Evolutionary conservation across 495 filamentous ascomycete species (phyloP).

Genomic region (Tuber indicum): DNA sequence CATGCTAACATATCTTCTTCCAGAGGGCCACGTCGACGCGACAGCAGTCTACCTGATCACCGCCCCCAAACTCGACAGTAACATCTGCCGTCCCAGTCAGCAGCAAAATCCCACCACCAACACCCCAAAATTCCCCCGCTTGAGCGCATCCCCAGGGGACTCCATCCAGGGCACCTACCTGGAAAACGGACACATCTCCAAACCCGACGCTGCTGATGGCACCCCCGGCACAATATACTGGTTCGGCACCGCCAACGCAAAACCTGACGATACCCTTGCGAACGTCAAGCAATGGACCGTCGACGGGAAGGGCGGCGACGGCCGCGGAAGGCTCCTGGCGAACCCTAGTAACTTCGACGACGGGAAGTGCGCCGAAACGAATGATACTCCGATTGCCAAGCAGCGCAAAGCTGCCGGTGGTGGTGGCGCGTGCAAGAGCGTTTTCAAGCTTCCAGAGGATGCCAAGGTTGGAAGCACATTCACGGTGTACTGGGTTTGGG

Average conservation of each 20-base stretch:
- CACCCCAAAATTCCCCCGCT: slow-evolving; percentile 14
- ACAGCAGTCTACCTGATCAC: slow-evolving; percentile 14
- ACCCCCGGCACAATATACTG: slow-evolving; percentile 30
- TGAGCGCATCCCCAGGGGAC: slow-evolving; percentile 30
- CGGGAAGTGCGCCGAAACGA: slow-evolving; percentile 30
- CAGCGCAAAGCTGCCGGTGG: slow-evolving; percentile 10
- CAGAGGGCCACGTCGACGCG: slow-evolving; percentile 12
- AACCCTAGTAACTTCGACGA: slow-evolving; percentile 30
- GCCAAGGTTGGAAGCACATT: slow-evolving; percentile 18
- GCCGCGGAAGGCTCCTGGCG: slow-evolving; percentile 18
- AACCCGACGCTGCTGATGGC: slow-evolving; percentile 6
- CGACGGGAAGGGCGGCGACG: slow-evolving; percentile 23
- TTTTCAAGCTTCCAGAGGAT: slow-evolving; percentile 31
- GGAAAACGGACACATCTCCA: slow-evolving; percentile 39
- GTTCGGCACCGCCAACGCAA: slow-evolving; percentile 28
- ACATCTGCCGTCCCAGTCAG: slow-evolving; percentile 7
- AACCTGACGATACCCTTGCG: slow-evolving; percentile 18
- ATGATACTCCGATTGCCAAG: slow-evolving; percentile 7
- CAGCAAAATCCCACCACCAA: slow-evolving; percentile 12
- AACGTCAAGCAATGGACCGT: slow-evolving; percentile 27
- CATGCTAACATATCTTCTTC: slow-evolving; percentile 8
- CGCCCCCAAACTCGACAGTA: slow-evolving; percentile 7
- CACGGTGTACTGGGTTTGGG: slow-evolving; percentile 41
- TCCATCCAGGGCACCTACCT: slow-evolving; percentile 28
- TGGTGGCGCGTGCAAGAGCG: slow-evolving; percentile 28